phyloP scores from a whole-genome alignment of 306 rosid genomes.

The Calophaca sinica region DNA sequence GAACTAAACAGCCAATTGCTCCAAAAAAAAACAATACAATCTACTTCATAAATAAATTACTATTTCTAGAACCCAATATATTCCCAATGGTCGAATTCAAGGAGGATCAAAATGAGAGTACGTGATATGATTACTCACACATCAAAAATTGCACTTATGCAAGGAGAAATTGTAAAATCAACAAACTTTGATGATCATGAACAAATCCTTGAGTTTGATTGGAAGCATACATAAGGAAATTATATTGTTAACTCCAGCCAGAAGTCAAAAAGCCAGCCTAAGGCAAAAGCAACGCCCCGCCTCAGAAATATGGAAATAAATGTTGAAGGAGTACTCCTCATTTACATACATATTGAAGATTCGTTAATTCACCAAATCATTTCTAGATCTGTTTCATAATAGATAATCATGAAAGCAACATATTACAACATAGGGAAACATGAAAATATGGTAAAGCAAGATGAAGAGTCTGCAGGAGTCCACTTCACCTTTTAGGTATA shows the following conservation, averaged over 20 bases:
- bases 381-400: conserved; percentile 10
- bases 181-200: no score
- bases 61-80: conserved; percentile 22
- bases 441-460: conserved; percentile 25
- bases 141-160: no score
- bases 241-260: conserved; percentile 4
- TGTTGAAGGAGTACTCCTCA: conserved; percentile 24
- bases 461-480: conserved; percentile 25
- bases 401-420: conserved; percentile 17
- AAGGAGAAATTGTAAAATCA: no score
- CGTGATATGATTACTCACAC: background rate
- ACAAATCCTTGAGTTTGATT: background rate
- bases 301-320: conserved; percentile 26
- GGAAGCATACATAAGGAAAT: conserved; percentile 23
- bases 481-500: background rate
- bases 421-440: conserved; percentile 21
- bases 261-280: background rate
- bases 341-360: conserved; percentile 18
- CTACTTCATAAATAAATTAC: conserved; percentile 3
- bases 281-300: conserved; percentile 14
- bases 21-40: conserved; percentile 4
- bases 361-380: conserved; percentile 21
- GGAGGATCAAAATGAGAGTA: conserved; percentile 25
- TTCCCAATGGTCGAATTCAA: conserved; percentile 36
- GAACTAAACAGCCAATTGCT: conserved; percentile 5